Base-by-base conservation (phyloP, 371 early-diverging fungal species). In the Mortierella sp. region DNA sequence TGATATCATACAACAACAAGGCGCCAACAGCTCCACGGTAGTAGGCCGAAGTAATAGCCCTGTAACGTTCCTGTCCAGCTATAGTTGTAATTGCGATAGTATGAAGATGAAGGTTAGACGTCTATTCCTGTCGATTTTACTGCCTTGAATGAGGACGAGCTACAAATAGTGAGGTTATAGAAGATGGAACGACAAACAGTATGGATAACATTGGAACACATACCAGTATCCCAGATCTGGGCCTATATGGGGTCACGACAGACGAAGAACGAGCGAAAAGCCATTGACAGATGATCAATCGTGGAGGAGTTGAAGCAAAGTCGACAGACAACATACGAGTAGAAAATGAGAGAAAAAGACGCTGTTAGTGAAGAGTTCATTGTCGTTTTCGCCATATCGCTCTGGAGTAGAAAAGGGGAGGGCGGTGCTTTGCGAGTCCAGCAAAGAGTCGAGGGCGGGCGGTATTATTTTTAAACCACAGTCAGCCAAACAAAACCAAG, bases 211-310 rank as follows among this genome's bases (percentile, higher is more conserved):
- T 11, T 50, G 26, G 55, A 40, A 28, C 19, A 44, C 34, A 67
- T 76, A 81, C 81, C 92, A 46, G 97, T 97, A 85, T 97, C 98
- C 98, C 97, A 97, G 59, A 97, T 93, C 87, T 97, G 96, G 72
- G 96, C 93, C 88, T 95, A 84, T 11, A 31, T 16, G 61, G 61
- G n/a, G 6, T 28, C 28, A 21, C 21, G 2, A 40, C 43, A 31
- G 16, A 67, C n/a, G 6, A 40, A 34, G 54, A 21, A 34, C 26
- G 34, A 64, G 31, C 16, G 43, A 40, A 40, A 50, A 50, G 14
- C 34, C 34, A 64, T 10, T 64, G 67, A 10, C 40, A 64, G 40
- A 64, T 64, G 67, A 37, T 64, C 67, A 64, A 1, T 9, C 40
- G 40, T 24, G 28, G 34, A 8, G 61, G 34, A 34, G 19, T 61